Percentiles rank a stretch among this genome's conserved stretches.
Evolutionary conservation across 495 filamentous ascomycete genomes (phyloP).

Genomic region (Neurospora sp.): DNA sequence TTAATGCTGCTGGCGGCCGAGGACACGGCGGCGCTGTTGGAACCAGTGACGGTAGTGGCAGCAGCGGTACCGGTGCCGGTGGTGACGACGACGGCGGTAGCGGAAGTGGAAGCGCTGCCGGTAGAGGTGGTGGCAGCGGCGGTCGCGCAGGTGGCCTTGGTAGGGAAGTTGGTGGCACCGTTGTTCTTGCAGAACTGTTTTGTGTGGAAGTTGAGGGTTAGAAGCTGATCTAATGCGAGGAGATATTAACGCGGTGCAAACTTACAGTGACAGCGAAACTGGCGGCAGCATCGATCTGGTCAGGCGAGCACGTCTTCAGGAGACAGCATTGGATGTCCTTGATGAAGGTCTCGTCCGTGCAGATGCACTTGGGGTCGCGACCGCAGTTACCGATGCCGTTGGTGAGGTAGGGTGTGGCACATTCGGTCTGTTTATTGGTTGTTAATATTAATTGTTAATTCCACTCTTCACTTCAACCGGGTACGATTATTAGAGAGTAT

Average conservation of each 20-base stretch:
- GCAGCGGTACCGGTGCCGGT: conserved; percentile 9
- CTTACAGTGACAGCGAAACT: conserved; percentile 20
- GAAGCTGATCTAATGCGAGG: background rate
- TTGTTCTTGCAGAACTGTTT: conserved; percentile 23
- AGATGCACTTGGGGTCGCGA: conserved; percentile 58
- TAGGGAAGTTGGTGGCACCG: conserved; percentile 27
- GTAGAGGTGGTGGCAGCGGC: conserved; percentile 12
- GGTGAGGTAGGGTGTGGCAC: conserved; percentile 38
- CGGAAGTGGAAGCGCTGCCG: conserved; percentile 9
- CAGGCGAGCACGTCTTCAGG: conserved; percentile 38
- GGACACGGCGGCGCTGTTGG: background rate
- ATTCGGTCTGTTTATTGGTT: conserved; percentile 35
- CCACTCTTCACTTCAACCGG: background rate
- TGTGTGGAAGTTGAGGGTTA: background rate
- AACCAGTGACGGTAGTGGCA: conserved; percentile 6
- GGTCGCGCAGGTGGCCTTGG: conserved; percentile 20
- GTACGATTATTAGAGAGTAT: conserved; percentile 2
- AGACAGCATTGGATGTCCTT: conserved; percentile 58
- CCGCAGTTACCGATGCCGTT: conserved; percentile 44
- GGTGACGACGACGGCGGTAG: conserved; percentile 9
- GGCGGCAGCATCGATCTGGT: conserved; percentile 37
- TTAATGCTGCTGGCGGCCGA: conserved; percentile 2
- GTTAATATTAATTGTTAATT: background rate
- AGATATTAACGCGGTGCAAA: background rate
- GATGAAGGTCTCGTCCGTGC: conserved; percentile 49